These are phyloP conservation scores for Leucocoprinus sp. DNA, from an alignment of 768 basidiomycete species.

Conservation along the genomic window DNA sequence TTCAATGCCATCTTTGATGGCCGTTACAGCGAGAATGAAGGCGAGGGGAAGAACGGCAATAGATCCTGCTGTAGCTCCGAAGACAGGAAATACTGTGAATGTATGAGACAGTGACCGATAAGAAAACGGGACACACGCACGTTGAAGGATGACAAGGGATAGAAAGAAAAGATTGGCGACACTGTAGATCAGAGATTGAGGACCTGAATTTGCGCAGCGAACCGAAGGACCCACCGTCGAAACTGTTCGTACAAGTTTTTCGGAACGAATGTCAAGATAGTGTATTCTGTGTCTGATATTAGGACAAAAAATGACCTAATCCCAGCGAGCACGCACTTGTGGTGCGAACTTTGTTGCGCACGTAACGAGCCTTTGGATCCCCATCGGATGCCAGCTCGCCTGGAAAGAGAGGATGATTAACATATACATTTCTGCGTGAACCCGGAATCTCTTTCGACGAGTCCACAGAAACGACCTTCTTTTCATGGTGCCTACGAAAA, in stretches of 20 bases:
- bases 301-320: constrained; percentile 7
- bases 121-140: constrained; percentile 30
- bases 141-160: constrained; percentile 69
- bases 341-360: constrained; percentile 89
- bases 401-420: constrained; percentile 62
- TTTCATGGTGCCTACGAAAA: constrained; percentile 43
- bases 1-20: constrained; percentile 92
- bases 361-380: constrained; percentile 75
- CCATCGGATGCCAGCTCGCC: constrained; percentile 61
- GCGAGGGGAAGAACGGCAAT: constrained; percentile 79
- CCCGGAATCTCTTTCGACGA: constrained; percentile 37
- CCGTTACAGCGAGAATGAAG: constrained; percentile 84
- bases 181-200: constrained; percentile 25
- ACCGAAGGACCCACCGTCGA: constrained; percentile 46
- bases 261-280: constrained; percentile 81
- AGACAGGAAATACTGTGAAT: constrained; percentile 72
- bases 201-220: neutral
- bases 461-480: constrained; percentile 29
- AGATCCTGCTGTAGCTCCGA: constrained; percentile 79
- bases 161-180: constrained; percentile 94
- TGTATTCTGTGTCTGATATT: constrained; percentile 59
- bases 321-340: constrained; percentile 54
- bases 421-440: constrained; percentile 65
- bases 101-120: constrained; percentile 2
- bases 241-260: constrained; percentile 97